A percentile compares a stretch with the other conserved stretches of the same genome.
Evolutionary conservation across 306 rosid genomes (phyloP).

Genomic region (Abrus precatorius): DNA sequence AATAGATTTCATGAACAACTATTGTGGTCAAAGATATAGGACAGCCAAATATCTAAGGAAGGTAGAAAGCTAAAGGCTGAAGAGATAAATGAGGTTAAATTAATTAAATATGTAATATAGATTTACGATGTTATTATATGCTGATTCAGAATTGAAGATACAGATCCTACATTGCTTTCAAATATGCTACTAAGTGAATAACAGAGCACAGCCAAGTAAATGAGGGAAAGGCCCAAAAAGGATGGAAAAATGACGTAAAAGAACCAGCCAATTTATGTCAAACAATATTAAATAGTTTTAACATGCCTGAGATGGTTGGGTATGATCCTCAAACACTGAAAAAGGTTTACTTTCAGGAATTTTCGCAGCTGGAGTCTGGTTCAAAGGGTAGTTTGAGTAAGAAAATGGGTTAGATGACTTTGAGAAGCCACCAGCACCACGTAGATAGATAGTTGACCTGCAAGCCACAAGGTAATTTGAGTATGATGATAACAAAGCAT

Average conservation of each 20-base stretch:
- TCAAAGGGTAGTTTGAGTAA: conserved; percentile 73
- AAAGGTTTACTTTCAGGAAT: conserved; percentile 81
- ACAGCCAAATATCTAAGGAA: conserved; percentile 11
- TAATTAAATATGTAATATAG: conserved; percentile 16
- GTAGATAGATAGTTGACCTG: conserved; percentile 78
- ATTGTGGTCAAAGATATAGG: background rate
- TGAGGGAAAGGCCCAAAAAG: background rate
- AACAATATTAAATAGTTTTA: conserved; percentile 36
- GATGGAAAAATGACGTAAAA: background rate
- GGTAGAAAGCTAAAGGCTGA: conserved; percentile 1
- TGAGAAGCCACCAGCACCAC: conserved; percentile 99
- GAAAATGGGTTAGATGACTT: conserved; percentile 79
- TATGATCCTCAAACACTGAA: conserved; percentile 73
- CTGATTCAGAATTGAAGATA: conserved; percentile 15
- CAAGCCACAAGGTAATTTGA: conserved; percentile 47
- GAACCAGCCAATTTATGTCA: conserved; percentile 31
- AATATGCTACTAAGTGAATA: conserved; percentile 24
- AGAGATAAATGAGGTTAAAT: background rate
- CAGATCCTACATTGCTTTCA: conserved; percentile 1
- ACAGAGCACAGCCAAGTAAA: conserved; percentile 23
- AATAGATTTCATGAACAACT: conserved; percentile 13
- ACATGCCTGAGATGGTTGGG: conserved; percentile 87
- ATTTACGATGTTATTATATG: conserved; percentile 17
- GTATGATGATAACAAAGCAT: conserved; percentile 45
- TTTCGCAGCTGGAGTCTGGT: conserved; percentile 62